Percentiles rank a stretch among this genome's conserved stretches.
phyloP scores from a whole-genome alignment of 169 alveolate species.

The Plasmodium malariae region DNA sequence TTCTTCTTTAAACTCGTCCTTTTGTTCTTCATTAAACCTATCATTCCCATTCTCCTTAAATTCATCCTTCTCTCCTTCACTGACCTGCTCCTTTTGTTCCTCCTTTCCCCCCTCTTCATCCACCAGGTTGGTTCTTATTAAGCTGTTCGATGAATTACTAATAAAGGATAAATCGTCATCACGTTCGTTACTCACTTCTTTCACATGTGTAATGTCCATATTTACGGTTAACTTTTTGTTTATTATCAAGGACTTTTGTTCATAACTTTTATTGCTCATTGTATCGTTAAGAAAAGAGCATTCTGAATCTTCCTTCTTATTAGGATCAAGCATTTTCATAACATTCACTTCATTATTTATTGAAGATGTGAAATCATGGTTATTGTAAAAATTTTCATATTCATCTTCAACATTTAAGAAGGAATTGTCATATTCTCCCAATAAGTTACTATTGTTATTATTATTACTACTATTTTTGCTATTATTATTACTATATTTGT shows the following conservation, averaged over 20 bases:
- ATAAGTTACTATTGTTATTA: background rate
- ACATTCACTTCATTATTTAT: conserved; percentile 9
- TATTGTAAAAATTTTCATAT: conserved; percentile 1
- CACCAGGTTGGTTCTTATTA: background rate
- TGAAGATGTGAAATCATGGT: background rate
- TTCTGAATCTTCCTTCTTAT: conserved; percentile 28
- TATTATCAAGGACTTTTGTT: background rate
- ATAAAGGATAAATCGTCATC: conserved; percentile 18
- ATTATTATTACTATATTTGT: background rate
- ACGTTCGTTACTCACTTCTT: background rate
- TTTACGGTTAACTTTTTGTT: conserved; percentile 26
- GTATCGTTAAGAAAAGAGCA: background rate
- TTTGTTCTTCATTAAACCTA: conserved; percentile 4
- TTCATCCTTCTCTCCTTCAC: conserved; percentile 1
- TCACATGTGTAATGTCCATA: background rate
- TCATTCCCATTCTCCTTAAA: background rate
- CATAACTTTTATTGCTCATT: conserved; percentile 7
- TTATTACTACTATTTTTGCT: background rate
- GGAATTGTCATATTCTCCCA: background rate
- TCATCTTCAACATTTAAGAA: background rate
- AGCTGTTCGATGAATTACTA: conserved; percentile 15
- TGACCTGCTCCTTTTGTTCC: background rate
- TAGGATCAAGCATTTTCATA: conserved; percentile 1
- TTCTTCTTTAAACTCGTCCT: background rate
- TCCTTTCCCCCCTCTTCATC: conserved; percentile 7